Evolutionary conservation across 345 rosid genomes (phyloP).

Genomic region (Ailanthus altissimus): DNA sequence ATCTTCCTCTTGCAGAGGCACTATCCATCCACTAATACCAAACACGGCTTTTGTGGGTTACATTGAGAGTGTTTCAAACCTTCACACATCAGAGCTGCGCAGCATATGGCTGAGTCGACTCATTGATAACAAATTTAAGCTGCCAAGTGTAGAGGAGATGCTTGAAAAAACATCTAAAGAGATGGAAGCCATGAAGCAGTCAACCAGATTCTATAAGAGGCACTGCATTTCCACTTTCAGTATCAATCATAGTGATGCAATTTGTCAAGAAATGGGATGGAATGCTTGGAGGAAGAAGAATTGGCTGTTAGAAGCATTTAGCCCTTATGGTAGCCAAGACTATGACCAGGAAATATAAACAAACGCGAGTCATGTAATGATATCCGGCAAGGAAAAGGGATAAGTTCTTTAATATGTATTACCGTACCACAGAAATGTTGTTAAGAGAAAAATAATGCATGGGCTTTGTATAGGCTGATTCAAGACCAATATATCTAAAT

Average conservation of each 20-base stretch:
- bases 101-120: slow-evolving; percentile 71
- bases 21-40: slow-evolving; percentile 79
- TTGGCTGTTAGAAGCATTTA: slow-evolving; percentile 69
- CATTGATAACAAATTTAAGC: slow-evolving; percentile 53
- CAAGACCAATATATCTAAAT: not conserved
- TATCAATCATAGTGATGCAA: slow-evolving; percentile 78
- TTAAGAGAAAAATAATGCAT: not conserved
- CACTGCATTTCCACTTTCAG: slow-evolving; percentile 91
- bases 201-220: slow-evolving; percentile 75
- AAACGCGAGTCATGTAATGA: not conserved
- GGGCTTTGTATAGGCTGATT: not conserved
- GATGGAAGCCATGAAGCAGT: slow-evolving; percentile 55
- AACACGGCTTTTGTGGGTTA: slow-evolving; percentile 80
- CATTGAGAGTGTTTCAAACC: slow-evolving; percentile 72
- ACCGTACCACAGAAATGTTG: not conserved
- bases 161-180: slow-evolving; percentile 54
- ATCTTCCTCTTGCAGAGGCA: slow-evolving; percentile 51
- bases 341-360: slow-evolving; percentile 29
- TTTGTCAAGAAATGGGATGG: slow-evolving; percentile 85
- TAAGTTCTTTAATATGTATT: not conserved
- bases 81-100: slow-evolving; percentile 79
- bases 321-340: slow-evolving; percentile 72
- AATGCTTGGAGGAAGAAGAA: slow-evolving; percentile 65
- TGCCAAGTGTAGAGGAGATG: slow-evolving; percentile 71
- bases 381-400: not conserved